A percentile compares a stretch with the other conserved stretches of the same genome.
Evolutionary conservation across 805 yeast species (phyloP).

Genomic region (Maudiozyma pseudohumilis): DNA sequence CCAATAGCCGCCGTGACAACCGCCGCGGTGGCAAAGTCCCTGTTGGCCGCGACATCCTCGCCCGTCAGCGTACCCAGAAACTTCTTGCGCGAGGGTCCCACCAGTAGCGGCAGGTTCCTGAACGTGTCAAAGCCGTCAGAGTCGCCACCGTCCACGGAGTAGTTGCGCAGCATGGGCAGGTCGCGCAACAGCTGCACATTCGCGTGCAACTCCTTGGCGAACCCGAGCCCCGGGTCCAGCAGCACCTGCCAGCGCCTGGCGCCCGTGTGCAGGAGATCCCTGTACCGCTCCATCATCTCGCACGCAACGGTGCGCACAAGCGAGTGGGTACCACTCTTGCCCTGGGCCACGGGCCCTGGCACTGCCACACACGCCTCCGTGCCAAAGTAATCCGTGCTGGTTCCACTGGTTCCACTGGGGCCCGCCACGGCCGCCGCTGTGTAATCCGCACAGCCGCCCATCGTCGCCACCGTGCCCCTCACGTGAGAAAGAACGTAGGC

Average conservation of each 20-base stretch:
- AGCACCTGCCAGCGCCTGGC: conserved; percentile 84
- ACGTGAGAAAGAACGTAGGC: conserved; percentile 80
- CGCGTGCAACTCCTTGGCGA: conserved; percentile 74
- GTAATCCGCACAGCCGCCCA: conserved; percentile 54
- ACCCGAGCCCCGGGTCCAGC: conserved; percentile 92
- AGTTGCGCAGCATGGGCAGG: conserved; percentile 38
- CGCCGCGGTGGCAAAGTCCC: conserved; percentile 71
- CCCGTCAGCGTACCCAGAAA: conserved; percentile 72
- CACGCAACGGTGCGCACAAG: conserved; percentile 51
- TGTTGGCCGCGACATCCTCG: conserved; percentile 43
- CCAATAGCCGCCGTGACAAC: conserved; percentile 64
- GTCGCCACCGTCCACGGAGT: conserved; percentile 25
- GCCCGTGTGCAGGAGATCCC: conserved; percentile 50
- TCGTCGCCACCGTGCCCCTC: conserved; percentile 70
- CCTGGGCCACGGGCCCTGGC: too few species aligned
- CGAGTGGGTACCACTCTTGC: too few species aligned
- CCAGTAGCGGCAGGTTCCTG: conserved; percentile 47
- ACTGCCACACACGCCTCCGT: too few species aligned
- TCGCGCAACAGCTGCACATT: conserved; percentile 56
- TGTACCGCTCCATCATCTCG: conserved; percentile 52
- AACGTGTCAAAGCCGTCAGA: conserved; percentile 22
- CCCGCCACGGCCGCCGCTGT: too few species aligned
- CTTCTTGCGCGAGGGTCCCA: conserved; percentile 84
- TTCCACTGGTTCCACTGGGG: too few species aligned
- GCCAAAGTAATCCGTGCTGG: too few species aligned